Percentiles rank a stretch among this genome's conserved stretches.
phyloP scores from a whole-genome alignment of 2,329 filamentous ascomycete species.

The Aspergillus arachidicola region DNA sequence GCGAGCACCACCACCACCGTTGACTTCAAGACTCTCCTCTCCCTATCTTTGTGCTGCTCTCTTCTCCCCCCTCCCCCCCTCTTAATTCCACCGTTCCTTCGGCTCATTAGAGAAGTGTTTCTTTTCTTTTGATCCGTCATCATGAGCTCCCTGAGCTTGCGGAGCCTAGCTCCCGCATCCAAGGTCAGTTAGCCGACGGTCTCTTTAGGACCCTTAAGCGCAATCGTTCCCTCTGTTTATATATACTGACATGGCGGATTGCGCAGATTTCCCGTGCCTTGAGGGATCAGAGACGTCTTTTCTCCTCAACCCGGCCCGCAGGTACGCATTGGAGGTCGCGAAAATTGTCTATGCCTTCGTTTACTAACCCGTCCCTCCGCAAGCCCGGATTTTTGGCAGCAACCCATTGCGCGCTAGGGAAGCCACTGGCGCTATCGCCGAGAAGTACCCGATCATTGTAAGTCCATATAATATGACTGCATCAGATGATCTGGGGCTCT shows the following conservation, averaged over 20 bases:
- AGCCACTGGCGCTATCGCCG: slow-evolving; percentile 81
- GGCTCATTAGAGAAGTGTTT: slow-evolving; percentile 29
- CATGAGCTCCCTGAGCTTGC: slow-evolving; percentile 54
- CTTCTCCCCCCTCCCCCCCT: slow-evolving; percentile 23
- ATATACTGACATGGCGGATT: slow-evolving; percentile 26
- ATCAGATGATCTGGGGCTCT: slow-evolving; percentile 13
- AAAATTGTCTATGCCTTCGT: slow-evolving; percentile 15
- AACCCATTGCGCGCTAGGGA: slow-evolving; percentile 89
- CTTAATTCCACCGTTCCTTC: slow-evolving; percentile 25
- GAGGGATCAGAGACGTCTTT: slow-evolving; percentile 70
- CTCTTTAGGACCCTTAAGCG: slow-evolving; percentile 21
- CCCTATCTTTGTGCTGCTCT: slow-evolving; percentile 17
- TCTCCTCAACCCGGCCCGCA: slow-evolving; percentile 82
- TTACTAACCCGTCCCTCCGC: slow-evolving; percentile 29
- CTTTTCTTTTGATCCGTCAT: slow-evolving; percentile 38
- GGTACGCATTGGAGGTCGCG: slow-evolving; percentile 56
- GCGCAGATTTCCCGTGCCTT: slow-evolving; percentile 65
- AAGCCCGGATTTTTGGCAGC: slow-evolving; percentile 84
- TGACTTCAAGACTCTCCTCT: slow-evolving; percentile 17
- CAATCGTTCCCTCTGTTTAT: slow-evolving; percentile 11
- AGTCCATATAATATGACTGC: slow-evolving; percentile 39
- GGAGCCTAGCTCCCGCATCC: slow-evolving; percentile 52
- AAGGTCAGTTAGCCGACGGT: slow-evolving; percentile 44
- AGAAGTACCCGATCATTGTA: slow-evolving; percentile 93
- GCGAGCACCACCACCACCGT: slow-evolving; percentile 22